Percentiles rank a stretch among this genome's conserved stretches.
Conservation (phyloP, 495 filamentous ascomycete genomes). For the Tuber calosporum region DNA sequence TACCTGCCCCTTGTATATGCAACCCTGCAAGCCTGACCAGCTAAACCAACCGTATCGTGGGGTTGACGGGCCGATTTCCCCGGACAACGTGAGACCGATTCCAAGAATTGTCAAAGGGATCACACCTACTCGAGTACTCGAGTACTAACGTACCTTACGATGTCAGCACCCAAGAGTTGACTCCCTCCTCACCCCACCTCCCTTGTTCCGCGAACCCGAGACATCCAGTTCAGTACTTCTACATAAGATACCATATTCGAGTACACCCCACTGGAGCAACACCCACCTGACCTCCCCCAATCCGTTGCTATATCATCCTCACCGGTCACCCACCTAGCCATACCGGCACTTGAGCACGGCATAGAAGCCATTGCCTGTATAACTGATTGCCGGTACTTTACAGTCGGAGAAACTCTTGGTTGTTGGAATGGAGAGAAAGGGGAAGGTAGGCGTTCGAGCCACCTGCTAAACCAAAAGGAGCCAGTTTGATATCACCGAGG, state of each 20-base stretch:
- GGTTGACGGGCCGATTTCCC: not conserved
- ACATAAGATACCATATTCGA: not conserved
- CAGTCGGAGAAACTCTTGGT: not conserved
- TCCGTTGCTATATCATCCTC: not conserved
- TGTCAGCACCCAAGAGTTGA: not conserved
- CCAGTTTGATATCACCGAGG: not conserved
- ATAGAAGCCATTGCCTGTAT: too few relatives aligned
- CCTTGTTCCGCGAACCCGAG: not conserved
- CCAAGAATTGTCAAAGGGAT: not conserved
- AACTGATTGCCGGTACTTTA: too few relatives aligned
- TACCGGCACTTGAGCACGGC: not conserved
- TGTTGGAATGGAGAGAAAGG: not conserved
- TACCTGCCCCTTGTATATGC: too few relatives aligned
- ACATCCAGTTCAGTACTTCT: not conserved
- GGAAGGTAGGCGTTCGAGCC: not conserved
- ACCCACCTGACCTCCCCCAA: not conserved
- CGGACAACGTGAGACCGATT: not conserved
- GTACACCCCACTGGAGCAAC: not conserved
- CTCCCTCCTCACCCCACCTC: not conserved
- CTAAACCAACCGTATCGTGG: not conserved
- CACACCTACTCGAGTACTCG: not conserved
- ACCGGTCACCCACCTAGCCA: not conserved
- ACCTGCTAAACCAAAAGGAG: not conserved
- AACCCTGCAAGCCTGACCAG: not conserved
- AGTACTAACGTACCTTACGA: not conserved